phyloP scores from a whole-genome alignment of 2,329 filamentous ascomycete genomes.

The Aspergillus texensis region DNA sequence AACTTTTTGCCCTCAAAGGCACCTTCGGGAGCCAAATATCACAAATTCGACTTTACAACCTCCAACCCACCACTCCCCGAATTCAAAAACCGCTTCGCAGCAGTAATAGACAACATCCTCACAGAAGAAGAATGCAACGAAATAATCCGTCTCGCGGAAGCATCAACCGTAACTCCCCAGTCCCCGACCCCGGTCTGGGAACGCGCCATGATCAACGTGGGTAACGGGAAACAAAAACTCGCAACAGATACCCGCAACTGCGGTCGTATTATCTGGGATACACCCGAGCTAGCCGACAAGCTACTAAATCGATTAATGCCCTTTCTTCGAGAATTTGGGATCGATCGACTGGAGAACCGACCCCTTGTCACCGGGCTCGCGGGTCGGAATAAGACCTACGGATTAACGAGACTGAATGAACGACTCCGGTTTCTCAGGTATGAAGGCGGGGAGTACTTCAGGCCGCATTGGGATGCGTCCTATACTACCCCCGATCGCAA shows the following conservation, averaged over 20 bases:
- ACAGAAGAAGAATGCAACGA: conserved; percentile 64
- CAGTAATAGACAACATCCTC: conserved; percentile 66
- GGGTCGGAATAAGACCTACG: conserved; percentile 43
- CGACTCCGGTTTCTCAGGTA: conserved; percentile 77
- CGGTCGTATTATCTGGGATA: conserved; percentile 77
- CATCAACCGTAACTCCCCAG: conserved; percentile 33
- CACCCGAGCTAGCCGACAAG: conserved; percentile 61
- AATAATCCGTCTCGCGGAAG: conserved; percentile 57
- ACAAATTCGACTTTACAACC: conserved; percentile 57
- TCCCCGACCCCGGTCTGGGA: conserved; percentile 56
- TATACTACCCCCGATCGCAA: conserved; percentile 61
- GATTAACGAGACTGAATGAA: conserved; percentile 62
- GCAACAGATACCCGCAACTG: conserved; percentile 65
- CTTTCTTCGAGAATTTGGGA: conserved; percentile 52
- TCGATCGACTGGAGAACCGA: conserved; percentile 41
- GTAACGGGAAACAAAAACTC: conserved; percentile 62
- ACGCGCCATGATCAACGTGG: conserved; percentile 69
- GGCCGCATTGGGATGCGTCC: conserved; percentile 67
- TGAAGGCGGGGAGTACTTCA: conserved; percentile 71
- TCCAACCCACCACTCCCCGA: conserved; percentile 51
- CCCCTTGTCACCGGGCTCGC: conserved; percentile 49
- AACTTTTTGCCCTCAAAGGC: conserved; percentile 26
- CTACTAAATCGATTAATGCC: conserved; percentile 62
- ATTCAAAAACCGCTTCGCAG: conserved; percentile 60
- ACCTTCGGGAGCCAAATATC: conserved; percentile 49